phyloP scores from a whole-genome alignment of 2,329 filamentous ascomycete species.

The Aspergillus puulaauensis region DNA sequence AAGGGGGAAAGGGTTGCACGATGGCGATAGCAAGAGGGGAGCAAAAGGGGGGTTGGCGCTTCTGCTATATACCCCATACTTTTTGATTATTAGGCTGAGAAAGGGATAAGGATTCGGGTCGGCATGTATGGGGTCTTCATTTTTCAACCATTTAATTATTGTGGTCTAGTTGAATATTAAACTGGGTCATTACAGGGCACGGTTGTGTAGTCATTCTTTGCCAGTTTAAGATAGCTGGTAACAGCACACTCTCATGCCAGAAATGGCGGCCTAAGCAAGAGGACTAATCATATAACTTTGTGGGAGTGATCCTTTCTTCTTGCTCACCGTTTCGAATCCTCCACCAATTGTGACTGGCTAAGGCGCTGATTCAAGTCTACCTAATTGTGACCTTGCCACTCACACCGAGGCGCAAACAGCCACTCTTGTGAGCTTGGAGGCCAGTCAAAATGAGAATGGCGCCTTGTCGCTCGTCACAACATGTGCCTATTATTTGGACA shows the following conservation, averaged over 20 bases:
- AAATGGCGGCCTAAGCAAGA: constrained; percentile 20
- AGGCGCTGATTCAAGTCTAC: not conserved
- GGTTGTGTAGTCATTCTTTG: constrained; percentile 3
- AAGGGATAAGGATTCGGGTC: constrained; percentile 20
- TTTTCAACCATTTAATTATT: not conserved
- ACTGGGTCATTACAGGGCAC: constrained; percentile 19
- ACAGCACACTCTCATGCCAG: not conserved
- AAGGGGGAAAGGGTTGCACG: not conserved
- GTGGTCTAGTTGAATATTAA: constrained; percentile 14
- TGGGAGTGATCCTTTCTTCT: not conserved
- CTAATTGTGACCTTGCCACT: constrained; percentile 4
- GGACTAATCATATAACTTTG: constrained; percentile 7
- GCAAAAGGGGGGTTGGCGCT: constrained; percentile 12
- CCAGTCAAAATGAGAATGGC: not conserved
- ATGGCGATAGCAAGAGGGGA: constrained; percentile 1
- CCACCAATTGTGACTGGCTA: not conserved
- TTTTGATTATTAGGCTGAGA: constrained; percentile 7
- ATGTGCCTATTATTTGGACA: not conserved
- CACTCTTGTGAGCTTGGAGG: not conserved
- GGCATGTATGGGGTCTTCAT: constrained; percentile 5
- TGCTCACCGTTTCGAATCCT: not conserved
- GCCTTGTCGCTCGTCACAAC: not conserved
- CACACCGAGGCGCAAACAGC: not conserved
- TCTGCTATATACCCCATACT: constrained; percentile 19
- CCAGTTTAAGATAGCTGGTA: constrained; percentile 3